phyloP scores from a whole-genome alignment of 2,329 filamentous ascomycete species.

The Aureobasidium sp. region DNA sequence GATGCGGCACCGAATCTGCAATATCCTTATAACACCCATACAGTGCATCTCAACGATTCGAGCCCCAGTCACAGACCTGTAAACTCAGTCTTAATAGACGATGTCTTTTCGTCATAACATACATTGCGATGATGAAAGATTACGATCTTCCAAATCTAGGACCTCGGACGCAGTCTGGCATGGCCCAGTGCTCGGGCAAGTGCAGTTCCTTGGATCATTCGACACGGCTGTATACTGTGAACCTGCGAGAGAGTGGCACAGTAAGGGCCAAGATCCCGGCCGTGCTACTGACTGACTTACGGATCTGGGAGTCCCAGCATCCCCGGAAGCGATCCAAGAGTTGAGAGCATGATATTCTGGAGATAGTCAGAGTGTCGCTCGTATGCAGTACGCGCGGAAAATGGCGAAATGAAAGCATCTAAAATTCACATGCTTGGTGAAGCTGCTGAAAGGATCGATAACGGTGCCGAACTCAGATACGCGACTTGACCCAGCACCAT shows the following conservation, averaged over 20 bases:
- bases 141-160: not conserved
- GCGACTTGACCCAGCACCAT: not conserved
- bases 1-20: not conserved
- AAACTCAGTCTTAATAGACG: too few relatives aligned
- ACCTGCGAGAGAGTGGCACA: constrained; percentile 2
- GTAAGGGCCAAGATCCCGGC: not conserved
- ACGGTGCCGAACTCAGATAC: constrained; percentile 9
- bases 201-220: not conserved
- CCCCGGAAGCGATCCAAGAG: not conserved
- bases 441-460: not conserved
- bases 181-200: not conserved
- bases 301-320: constrained; percentile 2
- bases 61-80: too few relatives aligned
- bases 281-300: not conserved
- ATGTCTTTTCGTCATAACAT: not conserved
- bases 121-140: not conserved
- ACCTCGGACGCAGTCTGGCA: not conserved
- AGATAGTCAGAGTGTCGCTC: not conserved
- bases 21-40: not conserved
- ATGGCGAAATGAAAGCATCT: not conserved
- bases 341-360: not conserved
- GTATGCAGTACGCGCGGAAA: not conserved
- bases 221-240: not conserved
- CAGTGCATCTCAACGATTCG: not conserved
- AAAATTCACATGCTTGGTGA: constrained; percentile 9